A percentile compares a stretch with the other conserved stretches of the same genome.
Evolutionary conservation across 1,284 basidiomycete genomes (phyloP).

Genomic region (Moesziomyces sp.): DNA sequence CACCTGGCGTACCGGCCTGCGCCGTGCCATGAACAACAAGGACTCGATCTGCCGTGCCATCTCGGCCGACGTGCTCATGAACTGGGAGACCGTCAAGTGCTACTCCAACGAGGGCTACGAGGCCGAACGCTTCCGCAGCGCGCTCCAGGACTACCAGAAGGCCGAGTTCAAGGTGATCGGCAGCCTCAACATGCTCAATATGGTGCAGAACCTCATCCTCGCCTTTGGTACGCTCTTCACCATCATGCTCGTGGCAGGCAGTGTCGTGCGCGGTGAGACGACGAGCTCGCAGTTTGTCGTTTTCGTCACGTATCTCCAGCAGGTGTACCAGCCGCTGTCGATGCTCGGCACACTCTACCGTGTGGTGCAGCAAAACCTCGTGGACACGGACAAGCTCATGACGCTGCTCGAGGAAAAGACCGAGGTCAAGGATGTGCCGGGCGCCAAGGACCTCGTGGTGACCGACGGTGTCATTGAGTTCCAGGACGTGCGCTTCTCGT

Average conservation of each 20-base stretch:
- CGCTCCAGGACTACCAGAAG: constrained; percentile 80
- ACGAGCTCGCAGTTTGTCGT: constrained; percentile 75
- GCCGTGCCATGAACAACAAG: constrained; percentile 59
- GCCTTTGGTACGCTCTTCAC: constrained; percentile 60
- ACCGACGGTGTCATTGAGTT: constrained; percentile 83
- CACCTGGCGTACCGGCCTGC: constrained; percentile 80
- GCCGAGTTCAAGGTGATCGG: constrained; percentile 76
- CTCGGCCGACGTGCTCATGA: constrained; percentile 62
- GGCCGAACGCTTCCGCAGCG: constrained; percentile 77
- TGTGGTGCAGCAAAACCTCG: constrained; percentile 71
- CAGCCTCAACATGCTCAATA: constrained; percentile 63
- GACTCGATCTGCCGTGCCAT: constrained; percentile 60
- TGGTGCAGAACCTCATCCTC: constrained; percentile 62
- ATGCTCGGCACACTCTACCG: constrained; percentile 65
- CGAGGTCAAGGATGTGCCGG: constrained; percentile 82
- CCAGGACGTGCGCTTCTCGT: constrained; percentile 70
- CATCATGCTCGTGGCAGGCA: constrained; percentile 51
- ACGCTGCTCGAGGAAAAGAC: constrained; percentile 69
- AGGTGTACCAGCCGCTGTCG: constrained; percentile 71
- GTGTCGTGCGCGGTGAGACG: constrained; percentile 48
- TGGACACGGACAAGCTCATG: constrained; percentile 71
- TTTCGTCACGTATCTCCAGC: constrained; percentile 82
- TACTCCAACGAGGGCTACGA: constrained; percentile 85
- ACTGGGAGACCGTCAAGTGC: constrained; percentile 73
- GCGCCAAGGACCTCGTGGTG: constrained; percentile 79